phyloP scores from a whole-genome alignment of 140 eudicot genomes.

The Ambrosia hybrid region DNA sequence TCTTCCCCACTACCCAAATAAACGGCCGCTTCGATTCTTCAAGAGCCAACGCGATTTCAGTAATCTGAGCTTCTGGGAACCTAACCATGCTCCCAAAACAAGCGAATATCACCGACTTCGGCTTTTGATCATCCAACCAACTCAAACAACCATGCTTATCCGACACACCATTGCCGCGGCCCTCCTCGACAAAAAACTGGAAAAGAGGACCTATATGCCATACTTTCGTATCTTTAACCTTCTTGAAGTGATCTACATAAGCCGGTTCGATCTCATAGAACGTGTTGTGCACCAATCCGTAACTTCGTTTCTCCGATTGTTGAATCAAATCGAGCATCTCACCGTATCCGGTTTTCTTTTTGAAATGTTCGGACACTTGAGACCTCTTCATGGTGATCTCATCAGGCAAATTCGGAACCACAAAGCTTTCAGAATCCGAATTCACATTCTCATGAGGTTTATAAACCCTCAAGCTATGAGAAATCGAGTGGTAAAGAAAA shows the following conservation, averaged over 20 bases:
- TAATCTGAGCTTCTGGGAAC: conserved; percentile 47
- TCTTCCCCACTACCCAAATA: conserved; percentile 53
- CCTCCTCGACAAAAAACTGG: conserved; percentile 19
- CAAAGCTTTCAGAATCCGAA: conserved; percentile 48
- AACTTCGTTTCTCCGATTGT: conserved; percentile 52
- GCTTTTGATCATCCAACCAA: conserved; percentile 49
- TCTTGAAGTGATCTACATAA: conserved; percentile 41
- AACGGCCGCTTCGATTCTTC: conserved; percentile 43
- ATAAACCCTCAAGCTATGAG: conserved; percentile 32
- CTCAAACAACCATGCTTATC: conserved; percentile 25
- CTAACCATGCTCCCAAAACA: conserved; percentile 59
- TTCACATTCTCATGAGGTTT: conserved; percentile 40
- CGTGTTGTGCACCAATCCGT: conserved; percentile 41
- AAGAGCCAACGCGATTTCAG: conserved; percentile 53
- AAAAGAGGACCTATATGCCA: conserved; percentile 64
- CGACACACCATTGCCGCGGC: neutral
- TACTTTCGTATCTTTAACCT: conserved; percentile 29
- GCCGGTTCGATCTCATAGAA: conserved; percentile 54
- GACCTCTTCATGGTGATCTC: conserved; percentile 46
- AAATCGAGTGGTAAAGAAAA: conserved; percentile 33
- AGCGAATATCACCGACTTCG: conserved; percentile 42
- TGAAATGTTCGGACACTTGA: conserved; percentile 37
- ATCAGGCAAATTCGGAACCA: conserved; percentile 54
- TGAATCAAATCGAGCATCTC: conserved; percentile 20
- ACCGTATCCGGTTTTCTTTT: conserved; percentile 3